These are phyloP conservation scores for Wickerhamiella australiensis DNA, from an alignment of 805 yeast species.

Conservation along the genomic window DNA sequence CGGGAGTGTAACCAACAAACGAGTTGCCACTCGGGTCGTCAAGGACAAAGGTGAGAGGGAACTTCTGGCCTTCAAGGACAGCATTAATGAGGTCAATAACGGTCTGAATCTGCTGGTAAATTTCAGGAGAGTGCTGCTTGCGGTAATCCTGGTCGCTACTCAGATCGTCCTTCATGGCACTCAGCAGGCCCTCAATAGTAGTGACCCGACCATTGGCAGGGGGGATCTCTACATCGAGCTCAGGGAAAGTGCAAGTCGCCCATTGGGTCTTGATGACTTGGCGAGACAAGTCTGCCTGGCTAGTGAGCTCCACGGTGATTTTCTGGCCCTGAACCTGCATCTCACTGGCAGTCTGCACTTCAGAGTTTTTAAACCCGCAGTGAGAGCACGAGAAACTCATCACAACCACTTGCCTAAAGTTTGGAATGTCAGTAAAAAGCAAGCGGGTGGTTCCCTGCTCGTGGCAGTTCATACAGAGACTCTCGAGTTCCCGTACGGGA, in stretches of 20 bases:
- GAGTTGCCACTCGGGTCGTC: slow-evolving; percentile 98
- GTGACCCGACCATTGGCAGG: slow-evolving; percentile 89
- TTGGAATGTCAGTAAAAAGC: slow-evolving; percentile 81
- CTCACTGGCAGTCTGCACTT: slow-evolving; percentile 88
- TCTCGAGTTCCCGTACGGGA: slow-evolving; percentile 90
- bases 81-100: slow-evolving; percentile 48
- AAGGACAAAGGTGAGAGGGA: slow-evolving; percentile 63
- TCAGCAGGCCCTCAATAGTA: slow-evolving; percentile 77
- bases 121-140: slow-evolving; percentile 58
- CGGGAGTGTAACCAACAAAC: slow-evolving; percentile 60
- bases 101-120: slow-evolving; percentile 60
- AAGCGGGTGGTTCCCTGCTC: slow-evolving; percentile 73
- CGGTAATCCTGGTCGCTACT: slow-evolving; percentile 71
- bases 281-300: slow-evolving; percentile 63
- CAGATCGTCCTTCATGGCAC: slow-evolving; percentile 75
- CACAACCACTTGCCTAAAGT: slow-evolving; percentile 74
- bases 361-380: slow-evolving; percentile 82
- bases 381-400: slow-evolving; percentile 96
- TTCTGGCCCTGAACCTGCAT: slow-evolving; percentile 81
- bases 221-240: slow-evolving; percentile 87
- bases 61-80: slow-evolving; percentile 53
- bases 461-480: slow-evolving; percentile 92
- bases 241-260: slow-evolving; percentile 66
- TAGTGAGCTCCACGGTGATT: slow-evolving; percentile 57
- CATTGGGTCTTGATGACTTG: slow-evolving; percentile 87